Evolutionary conservation across 2,329 filamentous ascomycete genomes (phyloP).

Genomic region (Stagonosporopsis tanaceti): DNA sequence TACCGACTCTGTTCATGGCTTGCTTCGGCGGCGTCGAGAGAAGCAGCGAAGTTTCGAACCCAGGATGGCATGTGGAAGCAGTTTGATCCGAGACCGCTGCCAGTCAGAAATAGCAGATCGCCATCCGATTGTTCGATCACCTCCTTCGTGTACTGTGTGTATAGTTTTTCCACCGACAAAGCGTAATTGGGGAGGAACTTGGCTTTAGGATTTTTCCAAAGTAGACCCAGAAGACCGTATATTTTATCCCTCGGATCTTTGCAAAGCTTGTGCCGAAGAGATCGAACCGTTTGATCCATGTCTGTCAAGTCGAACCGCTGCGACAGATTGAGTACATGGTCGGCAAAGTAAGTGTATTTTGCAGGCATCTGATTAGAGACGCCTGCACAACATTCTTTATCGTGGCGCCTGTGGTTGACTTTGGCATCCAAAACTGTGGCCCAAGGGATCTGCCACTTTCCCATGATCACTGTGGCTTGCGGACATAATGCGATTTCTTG

Average conservation of each 20-base stretch:
- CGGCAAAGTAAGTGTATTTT: constrained; percentile 6
- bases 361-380: not conserved
- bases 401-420: not conserved
- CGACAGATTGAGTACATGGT: constrained; percentile 2
- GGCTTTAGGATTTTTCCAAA: not conserved
- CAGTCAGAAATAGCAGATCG: constrained; percentile 6
- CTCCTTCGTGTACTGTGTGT: not conserved
- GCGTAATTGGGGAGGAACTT: not conserved
- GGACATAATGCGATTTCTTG: constrained; percentile 9
- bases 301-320: not conserved
- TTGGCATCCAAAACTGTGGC: not conserved
- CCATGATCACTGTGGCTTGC: not conserved
- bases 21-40: constrained; percentile 1
- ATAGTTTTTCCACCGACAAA: not conserved
- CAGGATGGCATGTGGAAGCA: constrained; percentile 1
- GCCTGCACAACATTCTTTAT: not conserved
- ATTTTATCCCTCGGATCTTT: constrained; percentile 13
- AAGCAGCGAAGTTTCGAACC: constrained; percentile 4
- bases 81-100: constrained; percentile 1
- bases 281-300: not conserved
- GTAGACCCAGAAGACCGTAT: constrained; percentile 4
- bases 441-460: constrained; percentile 1
- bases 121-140: not conserved
- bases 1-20: constrained; percentile 1
- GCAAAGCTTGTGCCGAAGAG: constrained; percentile 10